Conservation (phyloP, 2,329 filamentous ascomycete species). For the Penicillium sp. region DNA sequence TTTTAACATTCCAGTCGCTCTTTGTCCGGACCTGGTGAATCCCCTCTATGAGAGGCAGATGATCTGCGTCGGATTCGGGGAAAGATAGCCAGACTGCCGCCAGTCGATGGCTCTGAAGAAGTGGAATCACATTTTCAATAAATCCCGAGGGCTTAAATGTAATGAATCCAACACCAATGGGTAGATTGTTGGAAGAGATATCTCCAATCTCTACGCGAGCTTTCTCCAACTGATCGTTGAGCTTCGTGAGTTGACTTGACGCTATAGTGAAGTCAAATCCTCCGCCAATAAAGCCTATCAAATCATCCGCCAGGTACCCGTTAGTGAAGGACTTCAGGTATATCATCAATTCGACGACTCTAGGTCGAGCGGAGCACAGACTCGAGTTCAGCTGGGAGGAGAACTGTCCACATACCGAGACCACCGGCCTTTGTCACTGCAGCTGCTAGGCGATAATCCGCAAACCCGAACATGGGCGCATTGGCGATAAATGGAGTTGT, state of each 20-base stretch:
- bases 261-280: constrained; percentile 19
- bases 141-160: constrained; percentile 47
- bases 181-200: constrained; percentile 33
- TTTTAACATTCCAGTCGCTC: constrained; percentile 41
- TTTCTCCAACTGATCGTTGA: constrained; percentile 14
- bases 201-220: constrained; percentile 7
- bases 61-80: constrained; percentile 45
- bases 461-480: constrained; percentile 25
- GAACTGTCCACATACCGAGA: constrained; percentile 12
- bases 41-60: constrained; percentile 32
- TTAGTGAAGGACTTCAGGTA: not conserved
- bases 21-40: constrained; percentile 26
- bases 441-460: constrained; percentile 15
- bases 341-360: not conserved
- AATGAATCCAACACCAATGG: constrained; percentile 64
- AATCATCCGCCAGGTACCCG: not conserved
- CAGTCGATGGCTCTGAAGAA: constrained; percentile 56
- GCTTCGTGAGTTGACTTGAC: constrained; percentile 14
- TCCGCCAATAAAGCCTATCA: constrained; percentile 21
- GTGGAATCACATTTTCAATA: constrained; percentile 42
- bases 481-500: constrained; percentile 23
- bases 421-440: constrained; percentile 20
- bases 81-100: constrained; percentile 69
- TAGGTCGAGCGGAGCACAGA: not conserved
- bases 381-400: not conserved